phyloP scores from a whole-genome alignment of 768 basidiomycete species.

The Auricularia heimuer region DNA sequence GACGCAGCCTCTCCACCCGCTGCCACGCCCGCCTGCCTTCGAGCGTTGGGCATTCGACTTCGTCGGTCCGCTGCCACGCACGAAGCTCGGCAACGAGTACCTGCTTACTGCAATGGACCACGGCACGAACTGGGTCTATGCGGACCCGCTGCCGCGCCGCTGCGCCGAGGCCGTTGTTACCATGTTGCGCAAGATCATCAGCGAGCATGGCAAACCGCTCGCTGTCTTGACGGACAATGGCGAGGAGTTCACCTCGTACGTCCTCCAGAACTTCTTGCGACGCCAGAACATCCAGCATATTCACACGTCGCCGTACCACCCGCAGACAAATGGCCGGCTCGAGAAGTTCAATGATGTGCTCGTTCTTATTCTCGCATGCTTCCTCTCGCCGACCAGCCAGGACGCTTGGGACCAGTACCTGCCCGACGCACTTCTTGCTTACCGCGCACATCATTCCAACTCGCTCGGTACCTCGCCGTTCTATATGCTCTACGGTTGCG shows the following conservation, averaged over 20 bases:
- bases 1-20: slow-evolving; percentile 14
- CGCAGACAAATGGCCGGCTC: background rate
- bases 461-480: slow-evolving; percentile 10
- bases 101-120: slow-evolving; percentile 14
- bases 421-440: slow-evolving; percentile 14
- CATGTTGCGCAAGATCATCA: slow-evolving; percentile 9
- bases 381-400: slow-evolving; percentile 4
- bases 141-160: slow-evolving; percentile 8
- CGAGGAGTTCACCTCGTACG: slow-evolving; percentile 16
- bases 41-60: slow-evolving; percentile 16
- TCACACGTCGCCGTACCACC: slow-evolving; percentile 10
- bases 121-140: background rate
- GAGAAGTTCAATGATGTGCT: background rate
- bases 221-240: slow-evolving; percentile 15
- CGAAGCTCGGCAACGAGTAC: slow-evolving; percentile 13
- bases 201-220: slow-evolving; percentile 10
- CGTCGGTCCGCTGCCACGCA: slow-evolving; percentile 12
- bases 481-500: slow-evolving; percentile 12
- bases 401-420: slow-evolving; percentile 13
- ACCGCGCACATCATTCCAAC: slow-evolving; percentile 10
- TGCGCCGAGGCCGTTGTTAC: background rate
- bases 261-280: background rate
- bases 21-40: slow-evolving; percentile 13
- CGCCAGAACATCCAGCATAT: slow-evolving; percentile 12
- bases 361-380: slow-evolving; percentile 11